Percentiles rank a stretch among this genome's conserved stretches.
These are phyloP conservation scores for Sechiopsis laciniata DNA, from an alignment of 306 rosid genomes.

Conservation along the genomic window DNA sequence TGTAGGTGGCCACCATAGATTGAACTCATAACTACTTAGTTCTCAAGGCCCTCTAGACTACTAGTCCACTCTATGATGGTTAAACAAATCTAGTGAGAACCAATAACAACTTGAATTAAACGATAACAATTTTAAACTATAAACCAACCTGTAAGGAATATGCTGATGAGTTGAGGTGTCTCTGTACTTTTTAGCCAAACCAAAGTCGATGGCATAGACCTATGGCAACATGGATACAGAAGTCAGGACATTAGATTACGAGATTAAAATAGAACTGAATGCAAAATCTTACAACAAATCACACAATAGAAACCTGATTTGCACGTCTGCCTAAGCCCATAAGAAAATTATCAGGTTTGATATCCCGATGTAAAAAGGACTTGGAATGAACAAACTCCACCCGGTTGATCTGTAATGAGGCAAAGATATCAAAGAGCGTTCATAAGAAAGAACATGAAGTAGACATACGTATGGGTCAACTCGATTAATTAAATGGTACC, in stretches of 20 bases:
- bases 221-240: conserved; percentile 28
- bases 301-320: conserved; percentile 55
- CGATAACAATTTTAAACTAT: neutral
- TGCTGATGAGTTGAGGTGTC: conserved; percentile 78
- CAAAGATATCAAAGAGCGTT: neutral
- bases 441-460: conserved; percentile 7
- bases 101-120: neutral
- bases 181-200: conserved; percentile 95
- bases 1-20: too few relatives aligned
- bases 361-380: conserved; percentile 89
- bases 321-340: conserved; percentile 99
- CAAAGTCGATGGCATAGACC: conserved; percentile 90
- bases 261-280: conserved; percentile 13
- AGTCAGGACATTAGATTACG: conserved; percentile 14
- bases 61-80: too few relatives aligned
- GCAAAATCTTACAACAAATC: neutral
- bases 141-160: conserved; percentile 73
- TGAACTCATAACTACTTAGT: too few relatives aligned
- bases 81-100: neutral
- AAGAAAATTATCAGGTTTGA: conserved; percentile 94
- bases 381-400: conserved; percentile 86
- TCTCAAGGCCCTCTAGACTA: too few relatives aligned
- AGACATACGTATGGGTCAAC: conserved; percentile 13
- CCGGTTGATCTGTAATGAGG: conserved; percentile 59
- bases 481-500: conserved; percentile 41